A percentile compares a stretch with the other conserved stretches of the same genome.
These are phyloP conservation scores for Fraxinus platypoda DNA, from an alignment of 305 asterid genomes.

Conservation along the genomic window DNA sequence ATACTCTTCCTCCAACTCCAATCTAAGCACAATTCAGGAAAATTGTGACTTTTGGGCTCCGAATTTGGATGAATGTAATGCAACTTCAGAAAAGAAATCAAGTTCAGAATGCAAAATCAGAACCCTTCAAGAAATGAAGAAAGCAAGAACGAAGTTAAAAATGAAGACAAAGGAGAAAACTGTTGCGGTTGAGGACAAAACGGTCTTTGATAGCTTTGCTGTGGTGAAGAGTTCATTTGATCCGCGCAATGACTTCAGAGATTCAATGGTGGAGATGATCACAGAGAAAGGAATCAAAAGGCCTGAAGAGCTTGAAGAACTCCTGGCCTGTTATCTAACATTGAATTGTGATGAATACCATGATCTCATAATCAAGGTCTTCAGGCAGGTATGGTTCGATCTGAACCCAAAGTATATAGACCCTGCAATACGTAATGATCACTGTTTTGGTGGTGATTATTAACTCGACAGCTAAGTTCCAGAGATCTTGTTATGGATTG, in stretches of 20 bases:
- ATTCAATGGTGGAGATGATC: slow-evolving; percentile 92
- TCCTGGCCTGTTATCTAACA: slow-evolving; percentile 80
- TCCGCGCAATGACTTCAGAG: slow-evolving; percentile 71
- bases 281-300: slow-evolving; percentile 44
- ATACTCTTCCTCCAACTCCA: neutral
- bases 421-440: slow-evolving; percentile 22
- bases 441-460: slow-evolving; percentile 22
- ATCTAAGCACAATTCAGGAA: slow-evolving; percentile 21
- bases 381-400: slow-evolving; percentile 78
- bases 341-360: slow-evolving; percentile 67
- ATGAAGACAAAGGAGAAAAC: slow-evolving; percentile 30
- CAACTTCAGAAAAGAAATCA: slow-evolving; percentile 27
- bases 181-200: slow-evolving; percentile 18
- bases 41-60: neutral
- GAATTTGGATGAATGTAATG: neutral
- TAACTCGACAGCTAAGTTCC: slow-evolving; percentile 4
- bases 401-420: slow-evolving; percentile 32
- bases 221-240: slow-evolving; percentile 64
- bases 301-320: slow-evolving; percentile 74
- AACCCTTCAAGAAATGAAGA: slow-evolving; percentile 57
- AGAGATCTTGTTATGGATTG: neutral
- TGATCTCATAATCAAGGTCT: slow-evolving; percentile 75
- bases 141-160: slow-evolving; percentile 38
- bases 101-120: slow-evolving; percentile 54
- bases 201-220: slow-evolving; percentile 67